Evolutionary conservation across 768 basidiomycete species (phyloP), one percentile per base, ranked within the genome.

Genomic region (Rhodotorula paludigena): DNA sequence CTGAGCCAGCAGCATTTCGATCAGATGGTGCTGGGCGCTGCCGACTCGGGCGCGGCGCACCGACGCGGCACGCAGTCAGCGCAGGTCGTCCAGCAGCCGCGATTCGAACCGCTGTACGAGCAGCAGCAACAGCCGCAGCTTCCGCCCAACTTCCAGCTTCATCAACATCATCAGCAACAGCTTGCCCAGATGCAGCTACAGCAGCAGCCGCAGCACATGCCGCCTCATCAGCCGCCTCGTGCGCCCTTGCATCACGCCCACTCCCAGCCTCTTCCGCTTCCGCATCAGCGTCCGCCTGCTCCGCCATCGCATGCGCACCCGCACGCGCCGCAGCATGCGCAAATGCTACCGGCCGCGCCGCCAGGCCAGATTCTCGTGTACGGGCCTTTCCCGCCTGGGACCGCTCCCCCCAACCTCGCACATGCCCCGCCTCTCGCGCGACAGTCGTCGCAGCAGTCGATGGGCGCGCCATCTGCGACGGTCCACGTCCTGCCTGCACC

Each of bases 1-100:
- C n/a, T 65, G 25, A 60, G 59, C 44, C 63, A 65, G 56, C 60
- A 57, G 38, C 60, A 61, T 51, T 68, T 68, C 36, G 66, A 68
- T 23, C 60, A 57, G 60, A 68, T 68, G 66, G 60, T 60, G 1
- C 54, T 55, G 9, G 47, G 53, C 18, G 15, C 49, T 15, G 32
- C 49, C n/a, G n/a, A n/a, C 32, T 20, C 49, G 32, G 30, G 18
- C 20, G 49, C 23, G 23, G 36, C 48, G 45, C 28, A 4, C 56
- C 35, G 20, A 20, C 30, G 41, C n/a, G 18, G 52, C 33, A 36
- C 32, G 21, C 5, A 12, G n/a, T 5, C 35, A 1, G 33, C 52
- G 21, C 52, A 36, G 23, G 1, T 45, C 44, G 44, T 20, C 32
- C 51, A 52, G 51, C 51, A 35, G 52, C 52, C 18, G 52, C 52